A percentile compares a stretch with the other conserved stretches of the same genome.
phyloP scores from a whole-genome alignment of 495 filamentous ascomycete species.

The Neurospora sp. region DNA sequence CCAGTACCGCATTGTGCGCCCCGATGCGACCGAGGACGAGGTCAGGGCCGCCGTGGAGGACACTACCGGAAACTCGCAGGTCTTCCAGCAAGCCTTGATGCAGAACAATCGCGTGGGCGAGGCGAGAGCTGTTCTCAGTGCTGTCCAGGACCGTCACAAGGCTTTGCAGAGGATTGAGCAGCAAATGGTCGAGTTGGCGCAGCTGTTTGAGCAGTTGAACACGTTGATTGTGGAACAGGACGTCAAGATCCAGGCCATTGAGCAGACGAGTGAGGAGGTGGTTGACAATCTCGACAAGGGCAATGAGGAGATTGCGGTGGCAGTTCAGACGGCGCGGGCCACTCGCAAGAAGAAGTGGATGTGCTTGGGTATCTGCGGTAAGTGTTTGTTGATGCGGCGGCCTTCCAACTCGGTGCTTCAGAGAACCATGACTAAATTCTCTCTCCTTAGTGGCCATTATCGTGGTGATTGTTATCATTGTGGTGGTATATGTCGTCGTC shows the following conservation, averaged over 20 bases:
- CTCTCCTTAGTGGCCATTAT: slow-evolving; percentile 36
- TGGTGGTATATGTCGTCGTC: slow-evolving; percentile 37
- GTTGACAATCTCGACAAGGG: slow-evolving; percentile 68
- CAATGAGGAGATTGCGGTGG: slow-evolving; percentile 66
- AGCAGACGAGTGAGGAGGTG: slow-evolving; percentile 70
- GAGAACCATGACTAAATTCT: neutral
- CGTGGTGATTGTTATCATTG: slow-evolving; percentile 38
- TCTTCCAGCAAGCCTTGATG: slow-evolving; percentile 75
- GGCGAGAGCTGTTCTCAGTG: slow-evolving; percentile 63
- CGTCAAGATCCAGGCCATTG: slow-evolving; percentile 61
- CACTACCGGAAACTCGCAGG: slow-evolving; percentile 53
- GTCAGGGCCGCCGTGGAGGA: slow-evolving; percentile 66
- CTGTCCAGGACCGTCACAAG: slow-evolving; percentile 72
- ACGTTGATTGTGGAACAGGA: slow-evolving; percentile 77
- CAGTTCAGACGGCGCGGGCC: slow-evolving; percentile 67
- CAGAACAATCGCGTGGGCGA: slow-evolving; percentile 65
- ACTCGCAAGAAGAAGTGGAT: slow-evolving; percentile 97
- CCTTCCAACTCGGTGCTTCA: neutral
- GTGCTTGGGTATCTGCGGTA: slow-evolving; percentile 72
- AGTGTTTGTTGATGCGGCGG: slow-evolving; percentile 28
- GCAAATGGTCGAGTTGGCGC: slow-evolving; percentile 72
- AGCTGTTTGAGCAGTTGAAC: slow-evolving; percentile 61
- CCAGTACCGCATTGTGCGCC: slow-evolving; percentile 81
- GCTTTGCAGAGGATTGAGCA: slow-evolving; percentile 86
- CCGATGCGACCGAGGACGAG: slow-evolving; percentile 73